Conservation (phyloP, 2,329 filamentous ascomycete genomes). For the Trichoderma sp. region DNA sequence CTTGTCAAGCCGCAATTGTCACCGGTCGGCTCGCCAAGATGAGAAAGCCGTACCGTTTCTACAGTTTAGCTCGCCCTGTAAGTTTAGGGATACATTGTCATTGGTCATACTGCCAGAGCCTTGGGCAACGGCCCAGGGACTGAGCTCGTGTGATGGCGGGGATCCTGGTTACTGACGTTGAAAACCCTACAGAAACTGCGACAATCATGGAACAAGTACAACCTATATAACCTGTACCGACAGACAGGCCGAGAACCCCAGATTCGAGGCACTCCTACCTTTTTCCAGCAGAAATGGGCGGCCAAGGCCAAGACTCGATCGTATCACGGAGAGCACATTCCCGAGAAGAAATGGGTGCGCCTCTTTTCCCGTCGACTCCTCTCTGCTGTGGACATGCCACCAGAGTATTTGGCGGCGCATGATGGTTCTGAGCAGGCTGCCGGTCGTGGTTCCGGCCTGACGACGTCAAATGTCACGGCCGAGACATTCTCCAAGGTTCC, state of each 20-base stretch:
- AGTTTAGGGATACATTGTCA: conserved; percentile 34
- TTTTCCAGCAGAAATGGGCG: conserved; percentile 98
- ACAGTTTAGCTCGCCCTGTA: conserved; percentile 67
- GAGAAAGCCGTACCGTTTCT: conserved; percentile 62
- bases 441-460: conserved; percentile 76
- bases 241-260: conserved; percentile 35
- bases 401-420: conserved; percentile 72
- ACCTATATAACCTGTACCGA: conserved; percentile 79
- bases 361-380: conserved; percentile 84
- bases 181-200: conserved; percentile 71
- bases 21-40: conserved; percentile 41
- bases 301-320: conserved; percentile 81
- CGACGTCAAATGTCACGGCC: conserved; percentile 36
- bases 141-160: conserved; percentile 2
- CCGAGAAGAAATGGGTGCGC: conserved; percentile 89
- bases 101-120: too few relatives aligned
- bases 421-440: conserved; percentile 84
- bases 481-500: conserved; percentile 38
- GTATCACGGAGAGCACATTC: conserved; percentile 94
- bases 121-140: background rate
- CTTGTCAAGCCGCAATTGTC: conserved; percentile 21
- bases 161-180: background rate
- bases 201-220: conserved; percentile 97
- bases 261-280: conserved; percentile 56
- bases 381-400: conserved; percentile 83